Evolutionary conservation across 805 yeast species (phyloP).

Genomic region (Candida andamanensis): DNA sequence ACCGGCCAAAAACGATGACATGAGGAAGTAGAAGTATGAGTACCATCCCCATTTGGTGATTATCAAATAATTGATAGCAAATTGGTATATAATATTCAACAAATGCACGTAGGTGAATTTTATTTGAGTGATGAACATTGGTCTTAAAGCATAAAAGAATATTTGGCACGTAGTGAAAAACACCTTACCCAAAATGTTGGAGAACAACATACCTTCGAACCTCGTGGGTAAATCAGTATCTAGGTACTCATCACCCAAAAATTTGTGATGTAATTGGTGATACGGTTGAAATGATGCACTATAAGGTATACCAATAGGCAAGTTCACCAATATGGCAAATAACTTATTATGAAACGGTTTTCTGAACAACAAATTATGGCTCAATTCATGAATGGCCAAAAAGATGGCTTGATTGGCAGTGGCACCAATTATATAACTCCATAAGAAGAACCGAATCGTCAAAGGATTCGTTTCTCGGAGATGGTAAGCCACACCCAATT

Average conservation of each 20-base stretch:
- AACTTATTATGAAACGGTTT: constrained; percentile 72
- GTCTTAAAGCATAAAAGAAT: constrained; percentile 83
- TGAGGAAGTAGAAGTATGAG: constrained; percentile 59
- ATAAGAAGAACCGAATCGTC: constrained; percentile 47
- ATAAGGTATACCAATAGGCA: constrained; percentile 88
- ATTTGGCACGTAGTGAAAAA: constrained; percentile 88
- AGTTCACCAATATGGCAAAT: constrained; percentile 69
- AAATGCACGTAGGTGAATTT: constrained; percentile 72
- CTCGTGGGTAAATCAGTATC: constrained; percentile 88
- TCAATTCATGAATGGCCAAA: constrained; percentile 82
- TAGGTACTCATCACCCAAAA: constrained; percentile 73
- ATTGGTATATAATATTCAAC: constrained; percentile 58
- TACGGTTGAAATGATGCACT: constrained; percentile 86
- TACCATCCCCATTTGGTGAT: constrained; percentile 60
- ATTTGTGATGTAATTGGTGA: constrained; percentile 88
- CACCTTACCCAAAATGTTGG: constrained; percentile 79
- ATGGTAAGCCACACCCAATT: constrained; percentile 57
- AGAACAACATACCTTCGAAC: constrained; percentile 67
- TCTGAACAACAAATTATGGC: constrained; percentile 80
- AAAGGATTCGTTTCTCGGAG: constrained; percentile 53
- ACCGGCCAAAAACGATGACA: constrained; percentile 84
- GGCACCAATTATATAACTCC: constrained; percentile 81
- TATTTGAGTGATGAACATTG: constrained; percentile 77
- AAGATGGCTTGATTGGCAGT: constrained; percentile 81
- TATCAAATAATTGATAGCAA: constrained; percentile 52